Percentiles rank a stretch among this genome's conserved stretches.
Conservation (phyloP, 108 stramenopile species). For the Cyclotella choctawhatcheeana region DNA sequence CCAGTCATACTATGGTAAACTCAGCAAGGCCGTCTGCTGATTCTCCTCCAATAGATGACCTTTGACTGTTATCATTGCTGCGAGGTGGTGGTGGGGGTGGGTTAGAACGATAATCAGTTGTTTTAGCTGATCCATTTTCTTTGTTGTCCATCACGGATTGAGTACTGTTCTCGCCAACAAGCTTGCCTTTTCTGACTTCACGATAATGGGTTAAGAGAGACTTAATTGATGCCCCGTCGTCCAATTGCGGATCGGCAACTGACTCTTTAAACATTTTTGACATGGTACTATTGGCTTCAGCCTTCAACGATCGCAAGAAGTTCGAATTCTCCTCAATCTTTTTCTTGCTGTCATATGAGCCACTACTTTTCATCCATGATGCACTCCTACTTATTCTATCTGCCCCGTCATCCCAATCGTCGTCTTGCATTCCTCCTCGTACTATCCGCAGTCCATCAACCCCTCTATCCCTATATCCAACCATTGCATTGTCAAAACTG, state of each 20-base stretch:
- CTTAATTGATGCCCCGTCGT: constrained; percentile 53
- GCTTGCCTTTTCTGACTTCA: constrained; percentile 45
- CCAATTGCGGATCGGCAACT: constrained; percentile 43
- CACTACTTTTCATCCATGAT: constrained; percentile 26
- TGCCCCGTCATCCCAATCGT: constrained; percentile 37
- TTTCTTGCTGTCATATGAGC: constrained; percentile 15
- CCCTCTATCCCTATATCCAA: background rate
- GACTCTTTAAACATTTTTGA: constrained; percentile 31
- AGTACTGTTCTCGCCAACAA: constrained; percentile 13
- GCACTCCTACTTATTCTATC: constrained; percentile 37
- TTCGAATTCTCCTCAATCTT: constrained; percentile 24
- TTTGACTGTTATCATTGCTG: background rate
- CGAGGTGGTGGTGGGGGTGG: constrained; percentile 42
- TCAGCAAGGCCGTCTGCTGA: constrained; percentile 44
- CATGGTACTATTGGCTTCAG: constrained; percentile 37
- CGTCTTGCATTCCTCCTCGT: constrained; percentile 17
- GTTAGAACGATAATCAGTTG: constrained; percentile 12
- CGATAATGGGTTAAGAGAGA: constrained; percentile 47
- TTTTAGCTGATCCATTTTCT: background rate
- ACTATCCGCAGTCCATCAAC: constrained; percentile 19
- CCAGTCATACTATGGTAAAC: constrained; percentile 51
- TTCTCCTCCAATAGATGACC: constrained; percentile 6
- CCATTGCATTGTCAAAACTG: constrained; percentile 7
- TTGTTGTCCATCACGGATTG: background rate
- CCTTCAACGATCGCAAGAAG: constrained; percentile 32